These are phyloP conservation scores for Wallemia mellicola DNA, from an alignment of 1,284 basidiomycete species.

Conservation along the genomic window DNA sequence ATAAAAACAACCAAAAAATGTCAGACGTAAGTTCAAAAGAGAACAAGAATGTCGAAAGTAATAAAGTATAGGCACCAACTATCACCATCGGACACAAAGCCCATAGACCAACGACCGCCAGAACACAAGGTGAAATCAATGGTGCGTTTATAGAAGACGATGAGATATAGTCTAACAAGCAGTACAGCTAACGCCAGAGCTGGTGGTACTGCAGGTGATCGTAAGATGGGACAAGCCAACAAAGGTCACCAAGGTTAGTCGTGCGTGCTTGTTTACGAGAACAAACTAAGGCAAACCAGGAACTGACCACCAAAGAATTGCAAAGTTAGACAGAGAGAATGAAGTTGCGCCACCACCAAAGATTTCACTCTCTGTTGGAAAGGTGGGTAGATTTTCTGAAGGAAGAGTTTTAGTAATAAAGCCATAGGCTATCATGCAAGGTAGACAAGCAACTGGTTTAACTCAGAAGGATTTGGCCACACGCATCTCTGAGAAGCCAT, in stretches of 20 bases:
- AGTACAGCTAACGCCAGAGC: neutral
- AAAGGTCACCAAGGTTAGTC: neutral
- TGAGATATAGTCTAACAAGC: neutral
- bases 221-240: constrained; percentile 1
- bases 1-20: neutral
- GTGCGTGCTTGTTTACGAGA: neutral
- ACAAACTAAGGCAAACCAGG: constrained; percentile 19
- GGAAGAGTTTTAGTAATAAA: neutral
- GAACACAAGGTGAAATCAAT: neutral
- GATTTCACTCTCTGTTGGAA: constrained; percentile 45
- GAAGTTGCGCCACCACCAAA: constrained; percentile 84
- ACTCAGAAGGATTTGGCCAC: constrained; percentile 85
- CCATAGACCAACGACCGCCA: neutral
- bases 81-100: neutral
- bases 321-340: constrained; percentile 78
- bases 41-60: neutral
- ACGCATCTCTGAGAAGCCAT: constrained; percentile 69
- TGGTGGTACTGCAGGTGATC: neutral
- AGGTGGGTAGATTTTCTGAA: constrained; percentile 21
- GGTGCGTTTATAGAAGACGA: neutral
- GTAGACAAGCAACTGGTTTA: constrained; percentile 41
- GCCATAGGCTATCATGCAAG: constrained; percentile 44
- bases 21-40: neutral
- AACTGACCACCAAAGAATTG: constrained; percentile 74
- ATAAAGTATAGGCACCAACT: neutral